Evolutionary conservation across 257 asterid genomes (phyloP), one percentile per base, ranked within the genome.

Genomic region (Cynanchum wilfordii): DNA sequence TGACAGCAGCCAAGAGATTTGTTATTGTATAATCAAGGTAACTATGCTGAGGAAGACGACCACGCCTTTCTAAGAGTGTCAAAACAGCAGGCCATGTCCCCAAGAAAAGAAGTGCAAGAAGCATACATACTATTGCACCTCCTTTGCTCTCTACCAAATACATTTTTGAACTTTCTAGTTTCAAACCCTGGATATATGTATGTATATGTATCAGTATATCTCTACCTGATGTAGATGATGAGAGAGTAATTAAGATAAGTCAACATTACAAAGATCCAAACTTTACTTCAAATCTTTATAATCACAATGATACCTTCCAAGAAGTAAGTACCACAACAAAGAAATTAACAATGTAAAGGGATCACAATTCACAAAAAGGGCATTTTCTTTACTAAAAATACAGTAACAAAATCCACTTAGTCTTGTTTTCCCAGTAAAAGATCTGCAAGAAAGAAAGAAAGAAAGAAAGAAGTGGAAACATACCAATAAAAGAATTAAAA

Each of bases 91-190:
- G 97, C 96, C 97, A 91, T 45, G 97, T 91, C 11, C 97, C 97
- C 82, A 91, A 76, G 87, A 91, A 85, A 1, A 80, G 59, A 55
- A 91, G 64, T 36, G 96, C 76, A 7, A 91, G 72, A 29, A 70
- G 88, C 98, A 94, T 94, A 69, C 98, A 94, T 68, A 77, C 95
- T 82, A 91, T 89, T 62, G 98, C 98, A 38, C 97, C 98, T 76
- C 86, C 98, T 86, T 87, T 89, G 77, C 98, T 94, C 86, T 94
- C 96, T 63, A 94, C 92, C 73, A 89, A 16, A 84, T 88, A 89
- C 98, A 94, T 94, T n/a, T n/a, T n/a, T n/a, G n/a, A n/a, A n/a
- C 71, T 86, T 83, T 42, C 16, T 19, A 10, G 38, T 33, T 33
- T 33, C 38, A 33, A 33, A 24, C 47, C 1, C 67, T 62, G n/a